phyloP scores from a whole-genome alignment of 805 yeast genomes.

The Saturnispora bothae region DNA sequence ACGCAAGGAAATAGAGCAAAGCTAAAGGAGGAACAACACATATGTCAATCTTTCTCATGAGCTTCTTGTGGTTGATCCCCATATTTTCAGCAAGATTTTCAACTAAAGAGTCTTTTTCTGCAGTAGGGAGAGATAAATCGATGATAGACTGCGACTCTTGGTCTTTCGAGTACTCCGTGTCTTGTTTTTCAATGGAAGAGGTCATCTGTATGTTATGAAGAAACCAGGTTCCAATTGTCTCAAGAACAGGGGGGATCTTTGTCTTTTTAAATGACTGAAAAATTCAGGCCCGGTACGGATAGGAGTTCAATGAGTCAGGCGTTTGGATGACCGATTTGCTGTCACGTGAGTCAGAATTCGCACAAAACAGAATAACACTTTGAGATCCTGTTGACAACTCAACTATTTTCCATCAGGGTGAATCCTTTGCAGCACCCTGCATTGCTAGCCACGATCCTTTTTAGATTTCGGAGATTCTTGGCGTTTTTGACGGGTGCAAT shows the following conservation, averaged over 20 bases:
- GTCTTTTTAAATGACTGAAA: background rate
- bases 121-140: conserved; percentile 2
- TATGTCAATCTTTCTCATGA: conserved; percentile 57
- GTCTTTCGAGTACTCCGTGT: conserved; percentile 1
- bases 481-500: no score
- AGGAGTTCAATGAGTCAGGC: background rate
- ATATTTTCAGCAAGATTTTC: conserved; percentile 30
- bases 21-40: conserved; percentile 73
- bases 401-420: no score
- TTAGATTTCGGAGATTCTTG: no score
- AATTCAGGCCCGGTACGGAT: background rate
- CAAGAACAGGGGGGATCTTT: background rate
- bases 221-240: no score
- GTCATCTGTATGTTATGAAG: background rate
- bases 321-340: no score
- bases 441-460: no score
- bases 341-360: no score
- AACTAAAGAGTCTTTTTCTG: conserved; percentile 17
- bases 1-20: conserved; percentile 61
- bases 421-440: no score
- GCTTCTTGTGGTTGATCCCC: conserved; percentile 42
- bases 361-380: no score
- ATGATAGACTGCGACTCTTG: background rate
- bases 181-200: conserved; percentile 7
- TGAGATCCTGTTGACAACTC: no score